These are phyloP conservation scores for Astrothelium macrocarpum DNA, from an alignment of 495 filamentous ascomycete species.

Conservation along the genomic window DNA sequence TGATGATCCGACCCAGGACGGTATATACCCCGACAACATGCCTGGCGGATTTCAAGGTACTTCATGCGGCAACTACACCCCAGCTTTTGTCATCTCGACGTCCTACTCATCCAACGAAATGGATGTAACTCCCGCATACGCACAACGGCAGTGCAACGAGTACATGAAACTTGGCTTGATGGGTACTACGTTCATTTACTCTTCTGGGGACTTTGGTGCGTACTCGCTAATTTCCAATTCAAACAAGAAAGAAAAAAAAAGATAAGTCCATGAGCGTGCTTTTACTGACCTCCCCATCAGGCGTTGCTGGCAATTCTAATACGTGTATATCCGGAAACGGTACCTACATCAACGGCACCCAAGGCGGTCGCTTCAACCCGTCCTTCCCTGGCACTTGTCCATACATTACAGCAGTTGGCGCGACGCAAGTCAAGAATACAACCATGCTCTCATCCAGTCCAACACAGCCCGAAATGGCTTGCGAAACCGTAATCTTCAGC, in stretches of 20 bases:
- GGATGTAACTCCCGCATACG: slow-evolving; percentile 42
- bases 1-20: slow-evolving; percentile 31
- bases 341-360: slow-evolving; percentile 22
- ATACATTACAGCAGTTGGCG: slow-evolving; percentile 42
- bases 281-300: not conserved
- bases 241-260: too few relatives aligned
- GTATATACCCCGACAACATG: slow-evolving; percentile 36
- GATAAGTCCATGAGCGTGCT: too few relatives aligned
- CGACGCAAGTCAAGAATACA: slow-evolving; percentile 33
- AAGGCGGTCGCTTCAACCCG: slow-evolving; percentile 34
- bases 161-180: slow-evolving; percentile 57
- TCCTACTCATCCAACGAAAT: slow-evolving; percentile 48
- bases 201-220: slow-evolving; percentile 51
- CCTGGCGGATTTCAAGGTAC: slow-evolving; percentile 34
- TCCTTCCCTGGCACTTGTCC: slow-evolving; percentile 43
- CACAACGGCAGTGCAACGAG: slow-evolving; percentile 51
- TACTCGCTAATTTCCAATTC: not conserved
- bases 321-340: not conserved
- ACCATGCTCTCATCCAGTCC: slow-evolving; percentile 14
- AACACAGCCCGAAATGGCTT: not conserved
- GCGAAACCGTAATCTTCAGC: slow-evolving; percentile 14
- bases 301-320: not conserved
- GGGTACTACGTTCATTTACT: slow-evolving; percentile 51
- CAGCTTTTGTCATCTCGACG: slow-evolving; percentile 52
- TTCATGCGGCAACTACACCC: slow-evolving; percentile 40